Base-by-base conservation (phyloP, 768 basidiomycete genomes). In the Leccinum barrowsii region DNA sequence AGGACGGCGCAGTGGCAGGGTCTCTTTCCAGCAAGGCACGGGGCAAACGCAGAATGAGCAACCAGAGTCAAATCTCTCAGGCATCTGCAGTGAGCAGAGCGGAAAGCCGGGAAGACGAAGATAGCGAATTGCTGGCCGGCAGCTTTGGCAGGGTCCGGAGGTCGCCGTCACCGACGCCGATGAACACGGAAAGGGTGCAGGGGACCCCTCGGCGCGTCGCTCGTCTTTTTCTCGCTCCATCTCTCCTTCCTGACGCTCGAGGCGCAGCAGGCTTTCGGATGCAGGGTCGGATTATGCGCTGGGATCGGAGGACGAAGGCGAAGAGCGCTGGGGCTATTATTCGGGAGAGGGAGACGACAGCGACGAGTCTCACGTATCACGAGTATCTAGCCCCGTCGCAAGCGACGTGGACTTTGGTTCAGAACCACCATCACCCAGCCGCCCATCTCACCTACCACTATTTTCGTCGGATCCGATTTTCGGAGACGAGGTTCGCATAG, bases 241-340 rank as follows among this genome's bases (percentile, higher is more conserved):
- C 42, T 81, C 84, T 37, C 67, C 77, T 42, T 80, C 81, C 52
- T 77, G 79, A 51, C 73, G 75, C 58, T 83, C 80, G 21, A 76
- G 80, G 47, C 79, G 81, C n/a, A 68, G 70, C 64, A 71, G 82
- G 53, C 78, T 75, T 52, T 86, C 86, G 13, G 81, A 82, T 19
- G 78, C 74, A 30, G 82, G 78, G 22, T 32, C 30, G 4, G 30
- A 32, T 32, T 73, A 85, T 68, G 85, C 78, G 21, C 61, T 83
- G 5, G 82, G 76, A 28, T 77, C 75, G 11, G 85, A 81, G 3
- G 81, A 82, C 26, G 84, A 84, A 40, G 79, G 76, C 58, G 83
- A 85, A 47, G 90, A 92, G 62, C 81, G 90, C n/a, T 94, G 92
- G 92, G 92, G 92, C 4, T 94, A 94, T 73, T 85, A 88, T n/a